Evolutionary conservation across 352 stramenopile genomes (phyloP).

Genomic region (Phytophthora pseudosyringae): DNA sequence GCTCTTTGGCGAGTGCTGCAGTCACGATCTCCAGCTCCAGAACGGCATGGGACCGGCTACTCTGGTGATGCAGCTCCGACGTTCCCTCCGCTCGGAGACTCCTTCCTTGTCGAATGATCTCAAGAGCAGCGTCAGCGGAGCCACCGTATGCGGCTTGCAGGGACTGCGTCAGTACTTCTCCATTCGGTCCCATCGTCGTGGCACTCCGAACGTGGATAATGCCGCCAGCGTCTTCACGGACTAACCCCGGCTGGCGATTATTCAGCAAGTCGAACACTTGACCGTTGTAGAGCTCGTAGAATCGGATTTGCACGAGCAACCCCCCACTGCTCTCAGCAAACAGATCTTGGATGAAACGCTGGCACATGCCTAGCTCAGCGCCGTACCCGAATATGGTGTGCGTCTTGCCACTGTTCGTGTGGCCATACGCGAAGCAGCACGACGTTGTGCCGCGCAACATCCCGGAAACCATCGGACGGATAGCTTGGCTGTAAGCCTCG

Average conservation of each 20-base stretch:
- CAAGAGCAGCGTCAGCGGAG: constrained; percentile 29
- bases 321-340: constrained; percentile 22
- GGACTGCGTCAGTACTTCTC: constrained; percentile 55
- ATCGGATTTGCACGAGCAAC: constrained; percentile 54
- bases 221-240: constrained; percentile 53
- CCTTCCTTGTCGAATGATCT: constrained; percentile 30
- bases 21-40: constrained; percentile 67
- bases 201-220: constrained; percentile 57
- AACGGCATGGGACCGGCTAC: constrained; percentile 57
- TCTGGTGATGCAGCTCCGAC: constrained; percentile 59
- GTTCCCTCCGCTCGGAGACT: constrained; percentile 45
- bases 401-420: constrained; percentile 69
- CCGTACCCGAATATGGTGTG: constrained; percentile 70
- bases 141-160: constrained; percentile 38
- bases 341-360: constrained; percentile 43
- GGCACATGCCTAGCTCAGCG: constrained; percentile 47
- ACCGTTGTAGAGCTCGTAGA: constrained; percentile 68
- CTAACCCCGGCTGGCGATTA: constrained; percentile 48
- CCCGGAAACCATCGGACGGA: constrained; percentile 35
- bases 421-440: constrained; percentile 67
- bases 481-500: constrained; percentile 36
- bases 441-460: constrained; percentile 43
- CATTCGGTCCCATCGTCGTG: constrained; percentile 47
- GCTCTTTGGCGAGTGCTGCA: constrained; percentile 37
- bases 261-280: constrained; percentile 65